Conservation (phyloP, 176 grass and related monocot species). For the Oryza meridionalis region DNA sequence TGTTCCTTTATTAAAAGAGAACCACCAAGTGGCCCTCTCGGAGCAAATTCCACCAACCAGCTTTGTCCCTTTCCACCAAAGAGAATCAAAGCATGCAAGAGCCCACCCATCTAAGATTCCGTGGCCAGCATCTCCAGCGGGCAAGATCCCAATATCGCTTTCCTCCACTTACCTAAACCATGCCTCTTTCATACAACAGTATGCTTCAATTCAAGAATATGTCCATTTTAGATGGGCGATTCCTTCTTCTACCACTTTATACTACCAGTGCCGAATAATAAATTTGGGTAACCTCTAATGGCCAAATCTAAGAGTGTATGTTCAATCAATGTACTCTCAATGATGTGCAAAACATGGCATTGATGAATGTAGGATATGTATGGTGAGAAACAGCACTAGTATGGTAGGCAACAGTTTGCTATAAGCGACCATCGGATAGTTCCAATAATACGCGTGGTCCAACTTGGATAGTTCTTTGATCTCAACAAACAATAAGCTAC, state of each 20-base stretch:
- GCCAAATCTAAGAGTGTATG: constrained; percentile 10
- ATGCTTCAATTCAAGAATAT: constrained; percentile 33
- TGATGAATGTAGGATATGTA: constrained; percentile 11
- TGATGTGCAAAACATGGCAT: constrained; percentile 25
- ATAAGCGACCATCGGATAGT: background rate
- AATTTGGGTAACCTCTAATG: constrained; percentile 10
- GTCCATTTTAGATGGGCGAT: constrained; percentile 1
- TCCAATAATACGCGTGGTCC: constrained; percentile 35
- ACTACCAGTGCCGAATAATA: background rate
- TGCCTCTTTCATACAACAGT: constrained; percentile 22
- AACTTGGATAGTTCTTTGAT: constrained; percentile 18
- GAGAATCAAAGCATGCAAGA: constrained; percentile 50
- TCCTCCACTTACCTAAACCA: constrained; percentile 30
- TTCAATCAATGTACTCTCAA: constrained; percentile 13
- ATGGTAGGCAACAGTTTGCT: constrained; percentile 21
- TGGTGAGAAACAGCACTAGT: constrained; percentile 31
- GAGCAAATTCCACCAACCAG: constrained; percentile 51
- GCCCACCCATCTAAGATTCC: constrained; percentile 50
- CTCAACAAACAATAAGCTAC: constrained; percentile 39
- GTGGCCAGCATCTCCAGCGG: constrained; percentile 42
- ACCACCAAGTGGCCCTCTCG: constrained; percentile 38
- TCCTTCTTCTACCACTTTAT: constrained; percentile 10
- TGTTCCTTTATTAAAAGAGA: constrained; percentile 44
- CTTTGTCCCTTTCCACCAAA: constrained; percentile 42
- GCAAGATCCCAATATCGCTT: constrained; percentile 38